A percentile compares a stretch with the other conserved stretches of the same genome.
Conservation (phyloP, 176 grass and related monocot genomes). For the Thinopyrum elongatum region DNA sequence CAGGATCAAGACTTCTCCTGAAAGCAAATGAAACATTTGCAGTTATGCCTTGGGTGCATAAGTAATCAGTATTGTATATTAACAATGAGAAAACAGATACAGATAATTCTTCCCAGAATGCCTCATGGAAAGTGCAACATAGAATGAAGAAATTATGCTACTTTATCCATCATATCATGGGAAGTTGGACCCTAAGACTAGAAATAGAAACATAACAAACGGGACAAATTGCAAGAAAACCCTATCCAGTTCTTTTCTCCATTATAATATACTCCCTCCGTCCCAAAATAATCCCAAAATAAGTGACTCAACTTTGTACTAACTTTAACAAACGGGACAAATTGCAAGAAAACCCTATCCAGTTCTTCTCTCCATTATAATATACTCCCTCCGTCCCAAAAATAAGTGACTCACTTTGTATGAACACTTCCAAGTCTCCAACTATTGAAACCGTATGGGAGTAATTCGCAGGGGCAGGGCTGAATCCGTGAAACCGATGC, state of each 20-base stretch:
- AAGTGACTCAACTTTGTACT: too few relatives aligned
- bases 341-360: too few relatives aligned
- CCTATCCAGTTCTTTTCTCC: background rate
- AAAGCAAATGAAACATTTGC: slow-evolving; percentile 1
- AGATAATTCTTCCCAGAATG: background rate
- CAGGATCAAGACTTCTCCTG: background rate
- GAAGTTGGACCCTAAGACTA: background rate
- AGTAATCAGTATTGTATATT: background rate
- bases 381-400: too few relatives aligned
- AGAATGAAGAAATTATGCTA: background rate
- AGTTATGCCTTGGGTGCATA: background rate
- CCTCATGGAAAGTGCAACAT: background rate
- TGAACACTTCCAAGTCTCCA: too few relatives aligned
- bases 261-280: too few relatives aligned
- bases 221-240: background rate
- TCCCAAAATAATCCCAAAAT: too few relatives aligned
- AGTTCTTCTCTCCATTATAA: too few relatives aligned
- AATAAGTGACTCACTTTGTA: too few relatives aligned
- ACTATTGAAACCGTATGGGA: too few relatives aligned
- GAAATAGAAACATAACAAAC: background rate
- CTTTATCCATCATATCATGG: background rate
- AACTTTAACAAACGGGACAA: too few relatives aligned
- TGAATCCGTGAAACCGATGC: too few relatives aligned
- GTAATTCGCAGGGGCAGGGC: too few relatives aligned
- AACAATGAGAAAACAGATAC: background rate